These are phyloP conservation scores for Coemansia sp. DNA, from an alignment of 192 early-diverging fungal species.

Conservation along the genomic window DNA sequence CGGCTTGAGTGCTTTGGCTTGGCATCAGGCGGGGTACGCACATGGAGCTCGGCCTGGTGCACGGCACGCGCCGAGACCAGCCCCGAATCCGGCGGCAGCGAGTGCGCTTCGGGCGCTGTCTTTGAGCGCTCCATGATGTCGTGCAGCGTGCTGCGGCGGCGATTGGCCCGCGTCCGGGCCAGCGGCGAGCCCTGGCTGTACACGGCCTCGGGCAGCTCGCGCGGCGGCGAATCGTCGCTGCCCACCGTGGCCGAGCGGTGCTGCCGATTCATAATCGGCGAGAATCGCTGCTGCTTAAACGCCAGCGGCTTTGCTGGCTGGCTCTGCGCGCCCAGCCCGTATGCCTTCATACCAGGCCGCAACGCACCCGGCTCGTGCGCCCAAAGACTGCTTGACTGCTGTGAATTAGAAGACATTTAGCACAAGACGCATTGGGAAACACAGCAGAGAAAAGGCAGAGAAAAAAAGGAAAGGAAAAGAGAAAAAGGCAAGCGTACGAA, in stretches of 20 bases:
- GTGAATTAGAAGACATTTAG: constrained; percentile 41
- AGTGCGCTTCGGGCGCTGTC: constrained; percentile 30
- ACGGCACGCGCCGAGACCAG: constrained; percentile 25
- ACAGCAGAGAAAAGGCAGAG: neutral
- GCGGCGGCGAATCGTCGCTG: constrained; percentile 18
- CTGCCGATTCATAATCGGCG: constrained; percentile 48
- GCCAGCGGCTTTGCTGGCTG: constrained; percentile 1
- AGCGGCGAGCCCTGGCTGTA: constrained; percentile 28
- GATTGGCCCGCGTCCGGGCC: constrained; percentile 25
- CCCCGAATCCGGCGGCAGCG: constrained; percentile 16
- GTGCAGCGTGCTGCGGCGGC: constrained; percentile 44
- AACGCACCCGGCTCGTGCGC: constrained; percentile 32
- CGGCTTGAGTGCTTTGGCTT: constrained; percentile 14
- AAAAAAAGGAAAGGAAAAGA: constrained; percentile 2
- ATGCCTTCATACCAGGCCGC: constrained; percentile 10
- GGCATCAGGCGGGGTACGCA: constrained; percentile 12
- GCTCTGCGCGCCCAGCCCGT: neutral
- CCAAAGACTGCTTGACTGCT: constrained; percentile 32
- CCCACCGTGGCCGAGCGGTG: constrained; percentile 40
- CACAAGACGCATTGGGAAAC: constrained; percentile 8
- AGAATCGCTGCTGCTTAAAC: constrained; percentile 40
- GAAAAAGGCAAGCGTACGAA: no score
- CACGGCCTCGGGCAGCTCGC: constrained; percentile 22
- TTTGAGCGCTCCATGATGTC: constrained; percentile 42
- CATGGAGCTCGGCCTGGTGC: constrained; percentile 47